phyloP scores from a whole-genome alignment of 164 flowering plant species.

The Kalanchoe fedtschenkoi region DNA sequence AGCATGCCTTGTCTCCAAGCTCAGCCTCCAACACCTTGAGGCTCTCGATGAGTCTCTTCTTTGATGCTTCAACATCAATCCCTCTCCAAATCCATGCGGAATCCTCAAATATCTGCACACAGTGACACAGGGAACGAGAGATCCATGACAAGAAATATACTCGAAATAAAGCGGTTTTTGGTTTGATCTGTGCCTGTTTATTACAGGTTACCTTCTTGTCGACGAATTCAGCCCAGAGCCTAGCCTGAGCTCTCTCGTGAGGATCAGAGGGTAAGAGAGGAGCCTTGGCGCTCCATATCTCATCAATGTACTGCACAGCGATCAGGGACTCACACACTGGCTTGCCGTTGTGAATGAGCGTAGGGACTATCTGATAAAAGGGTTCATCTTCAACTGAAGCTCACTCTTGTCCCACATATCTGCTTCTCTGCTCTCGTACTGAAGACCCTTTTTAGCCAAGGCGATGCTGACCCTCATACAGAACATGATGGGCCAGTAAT shows the following conservation, averaged over 20 bases:
- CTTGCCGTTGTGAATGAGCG: not conserved
- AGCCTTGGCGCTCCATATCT: slow-evolving; percentile 13
- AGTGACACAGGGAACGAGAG: no score
- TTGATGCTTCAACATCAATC: slow-evolving; percentile 9
- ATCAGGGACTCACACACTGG: slow-evolving; percentile 13
- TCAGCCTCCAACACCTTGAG: slow-evolving; percentile 13
- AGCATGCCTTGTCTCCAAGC: slow-evolving; percentile 15
- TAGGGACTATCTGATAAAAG: not conserved
- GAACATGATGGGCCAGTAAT: not conserved
- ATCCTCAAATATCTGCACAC: not conserved
- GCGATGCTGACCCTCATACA: not conserved
- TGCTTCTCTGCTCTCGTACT: not conserved
- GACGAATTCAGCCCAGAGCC: slow-evolving; percentile 20
- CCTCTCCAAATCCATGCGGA: slow-evolving; percentile 5
- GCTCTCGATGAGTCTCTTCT: slow-evolving; percentile 12
- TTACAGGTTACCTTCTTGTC: slow-evolving; percentile 24
- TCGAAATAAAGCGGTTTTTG: no score
- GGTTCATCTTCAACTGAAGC: not conserved
- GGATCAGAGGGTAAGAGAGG: slow-evolving; percentile 18
- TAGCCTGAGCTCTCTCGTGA: slow-evolving; percentile 15
- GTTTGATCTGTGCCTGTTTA: no score
- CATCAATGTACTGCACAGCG: slow-evolving; percentile 16
- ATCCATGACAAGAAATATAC: no score
- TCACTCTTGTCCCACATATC: not conserved
- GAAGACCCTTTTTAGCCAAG: not conserved